Evolutionary conservation across 805 yeast genomes (phyloP), one percentile per base, ranked within the genome.

Genomic region (Candida hispaniensis): DNA sequence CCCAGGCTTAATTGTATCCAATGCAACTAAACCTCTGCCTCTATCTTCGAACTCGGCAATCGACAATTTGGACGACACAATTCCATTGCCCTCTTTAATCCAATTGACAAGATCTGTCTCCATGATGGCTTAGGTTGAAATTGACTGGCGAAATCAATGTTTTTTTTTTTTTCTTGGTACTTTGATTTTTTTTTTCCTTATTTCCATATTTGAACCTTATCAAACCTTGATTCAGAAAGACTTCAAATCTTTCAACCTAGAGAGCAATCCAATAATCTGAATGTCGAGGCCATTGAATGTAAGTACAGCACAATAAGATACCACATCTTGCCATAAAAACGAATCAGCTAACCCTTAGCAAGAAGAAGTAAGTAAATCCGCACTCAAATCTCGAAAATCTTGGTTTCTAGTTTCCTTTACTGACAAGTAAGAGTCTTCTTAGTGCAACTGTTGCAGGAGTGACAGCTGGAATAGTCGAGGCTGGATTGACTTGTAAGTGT

Each of bases 391-490:
- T 22, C 25, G 14, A 30, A 26, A 20, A 15, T 23, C 8, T 16
- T n/a, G 16, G 16, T 12, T 23, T 22, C 14, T 22, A 6, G 25
- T 6, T 22, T 9, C 25, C n/a, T n/a, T 7, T 7, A 9, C 25
- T 6, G 6, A 9, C 36, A 23, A 32, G 24, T 28, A 23, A n/a
- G 28, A 45, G 55, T 24, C 49, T 44, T 47, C 42, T 51, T 42
- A 43, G 56, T 48, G 38, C 64, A 39, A 42, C 58, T 41, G 41
- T 55, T 41, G 52, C 71, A 45, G 56, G 61, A 13, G 45, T 49
- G 14, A 28, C 56, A 6, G 64, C 66, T 11, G 58, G 60, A 14
- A 46, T 52, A 12, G 54, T 52, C 9, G 64, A 61, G 44, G 46
- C 58, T 19, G 39, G 42, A n/a, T 38, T 56, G 8, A 60, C 64